These are phyloP conservation scores for Leccinum variabile DNA, from an alignment of 1,284 basidiomycete genomes.

Conservation along the genomic window DNA sequence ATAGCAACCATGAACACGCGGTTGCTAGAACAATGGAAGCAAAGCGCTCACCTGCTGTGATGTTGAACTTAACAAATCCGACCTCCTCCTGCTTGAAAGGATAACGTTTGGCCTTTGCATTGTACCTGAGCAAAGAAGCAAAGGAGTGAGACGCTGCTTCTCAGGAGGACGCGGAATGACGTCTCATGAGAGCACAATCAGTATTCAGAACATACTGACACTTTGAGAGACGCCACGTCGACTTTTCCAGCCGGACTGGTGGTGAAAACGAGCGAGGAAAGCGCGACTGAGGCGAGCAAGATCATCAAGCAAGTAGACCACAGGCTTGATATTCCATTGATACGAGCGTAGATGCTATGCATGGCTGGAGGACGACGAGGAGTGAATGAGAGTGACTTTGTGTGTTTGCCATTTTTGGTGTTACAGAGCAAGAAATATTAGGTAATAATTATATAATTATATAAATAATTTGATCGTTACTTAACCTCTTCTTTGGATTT, in stretches of 20 bases:
- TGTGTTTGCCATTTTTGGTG: not conserved
- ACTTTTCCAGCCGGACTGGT: conserved; percentile 59
- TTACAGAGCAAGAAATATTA: not conserved
- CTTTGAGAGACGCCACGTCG: conserved; percentile 61
- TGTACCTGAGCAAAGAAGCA: conserved; percentile 41
- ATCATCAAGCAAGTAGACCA: conserved; percentile 79
- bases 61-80: conserved; percentile 76
- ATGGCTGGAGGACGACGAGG: conserved; percentile 37
- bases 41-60: conserved; percentile 62
- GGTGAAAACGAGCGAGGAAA: conserved; percentile 67
- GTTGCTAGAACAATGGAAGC: conserved; percentile 25
- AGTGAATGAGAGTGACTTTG: not conserved
- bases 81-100: conserved; percentile 63
- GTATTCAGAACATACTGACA: conserved; percentile 47
- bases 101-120: conserved; percentile 56
- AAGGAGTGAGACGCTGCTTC: conserved; percentile 18
- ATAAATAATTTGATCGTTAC: not conserved
- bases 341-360: conserved; percentile 67
- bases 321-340: conserved; percentile 73
- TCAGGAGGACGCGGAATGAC: conserved; percentile 9
- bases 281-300: conserved; percentile 70
- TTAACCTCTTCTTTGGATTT: not conserved
- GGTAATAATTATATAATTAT: not conserved
- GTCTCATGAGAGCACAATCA: not conserved
- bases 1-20: conserved; percentile 31